These are phyloP conservation scores for Murraya paniculata DNA, from an alignment of 345 rosid genomes.

Conservation along the genomic window DNA sequence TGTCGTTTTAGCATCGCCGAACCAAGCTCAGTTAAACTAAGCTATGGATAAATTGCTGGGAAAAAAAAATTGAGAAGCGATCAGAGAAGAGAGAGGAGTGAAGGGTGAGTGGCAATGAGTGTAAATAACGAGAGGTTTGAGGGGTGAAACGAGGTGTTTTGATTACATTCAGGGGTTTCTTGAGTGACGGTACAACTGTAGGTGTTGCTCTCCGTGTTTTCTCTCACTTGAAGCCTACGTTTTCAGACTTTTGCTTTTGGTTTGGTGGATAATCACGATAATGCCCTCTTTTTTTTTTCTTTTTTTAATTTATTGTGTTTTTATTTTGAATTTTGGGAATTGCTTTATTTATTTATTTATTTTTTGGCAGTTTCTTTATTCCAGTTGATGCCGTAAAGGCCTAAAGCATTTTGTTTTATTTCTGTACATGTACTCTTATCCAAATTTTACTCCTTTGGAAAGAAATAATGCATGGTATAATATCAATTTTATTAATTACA, in stretches of 20 bases:
- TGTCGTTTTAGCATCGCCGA: slow-evolving; percentile 13
- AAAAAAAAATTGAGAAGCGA: not conserved
- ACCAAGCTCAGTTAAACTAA: slow-evolving; percentile 15
- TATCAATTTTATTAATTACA: no score
- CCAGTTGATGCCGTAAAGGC: not conserved
- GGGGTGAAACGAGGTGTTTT: slow-evolving; percentile 5
- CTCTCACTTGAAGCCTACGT: slow-evolving; percentile 38
- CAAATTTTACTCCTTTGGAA: no score
- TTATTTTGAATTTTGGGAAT: not conserved
- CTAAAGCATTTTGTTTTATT: no score
- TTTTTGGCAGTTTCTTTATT: not conserved
- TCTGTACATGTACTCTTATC: no score
- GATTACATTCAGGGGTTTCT: slow-evolving; percentile 9
- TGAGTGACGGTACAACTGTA: slow-evolving; percentile 24
- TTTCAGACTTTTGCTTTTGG: slow-evolving; percentile 16
- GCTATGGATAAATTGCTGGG: not conserved
- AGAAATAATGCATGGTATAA: no score
- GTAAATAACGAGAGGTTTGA: slow-evolving; percentile 10
- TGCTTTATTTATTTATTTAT: not conserved
- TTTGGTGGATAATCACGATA: slow-evolving; percentile 24
- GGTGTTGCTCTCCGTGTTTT: slow-evolving; percentile 1
- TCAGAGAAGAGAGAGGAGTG: not conserved
- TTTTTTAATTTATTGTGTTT: not conserved
- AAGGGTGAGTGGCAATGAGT: slow-evolving; percentile 21
- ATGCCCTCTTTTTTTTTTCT: slow-evolving; percentile 17